Percentiles rank a stretch among this genome's conserved stretches.
These are phyloP conservation scores for Aspergillus bridgeri DNA, from an alignment of 495 filamentous ascomycete genomes.

Conservation along the genomic window DNA sequence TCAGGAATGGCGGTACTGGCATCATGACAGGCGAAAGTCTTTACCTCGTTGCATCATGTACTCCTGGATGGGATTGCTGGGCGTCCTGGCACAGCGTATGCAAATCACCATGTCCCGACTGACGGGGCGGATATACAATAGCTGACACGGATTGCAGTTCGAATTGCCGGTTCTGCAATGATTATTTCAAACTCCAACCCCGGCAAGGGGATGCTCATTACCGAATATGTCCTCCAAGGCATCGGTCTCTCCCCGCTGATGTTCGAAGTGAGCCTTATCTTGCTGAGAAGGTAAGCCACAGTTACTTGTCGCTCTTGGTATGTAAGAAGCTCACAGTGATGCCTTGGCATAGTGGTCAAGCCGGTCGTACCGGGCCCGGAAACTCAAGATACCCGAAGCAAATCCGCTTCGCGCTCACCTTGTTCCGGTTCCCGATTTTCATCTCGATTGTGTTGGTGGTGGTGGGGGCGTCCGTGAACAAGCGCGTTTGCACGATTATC, in stretches of 20 bases:
- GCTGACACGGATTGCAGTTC: constrained; percentile 16
- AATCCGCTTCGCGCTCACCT: constrained; percentile 23
- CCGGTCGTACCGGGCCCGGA: constrained; percentile 27
- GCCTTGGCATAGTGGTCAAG: constrained; percentile 31
- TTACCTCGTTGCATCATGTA: constrained; percentile 25
- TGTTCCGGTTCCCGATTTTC: constrained; percentile 29
- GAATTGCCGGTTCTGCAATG: constrained; percentile 28
- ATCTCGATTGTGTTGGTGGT: constrained; percentile 26
- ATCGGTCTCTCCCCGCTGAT: constrained; percentile 34
- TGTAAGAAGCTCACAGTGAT: background rate
- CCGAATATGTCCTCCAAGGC: constrained; percentile 26
- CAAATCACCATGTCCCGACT: background rate
- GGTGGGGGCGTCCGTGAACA: constrained; percentile 22
- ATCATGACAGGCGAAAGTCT: constrained; percentile 24
- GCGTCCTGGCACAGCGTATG: constrained; percentile 28
- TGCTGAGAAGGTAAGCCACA: constrained; percentile 27
- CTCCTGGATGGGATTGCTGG: constrained; percentile 30
- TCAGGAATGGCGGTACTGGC: constrained; percentile 35
- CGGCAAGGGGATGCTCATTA: constrained; percentile 20
- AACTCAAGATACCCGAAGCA: constrained; percentile 30
- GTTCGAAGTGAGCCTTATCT: constrained; percentile 34
- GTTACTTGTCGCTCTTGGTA: background rate
- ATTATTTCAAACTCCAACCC: constrained; percentile 23
- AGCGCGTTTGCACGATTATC: constrained; percentile 19
- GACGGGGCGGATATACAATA: background rate